These are phyloP conservation scores for Backusella westeae DNA, from an alignment of 192 early-diverging fungal genomes.

Conservation along the genomic window DNA sequence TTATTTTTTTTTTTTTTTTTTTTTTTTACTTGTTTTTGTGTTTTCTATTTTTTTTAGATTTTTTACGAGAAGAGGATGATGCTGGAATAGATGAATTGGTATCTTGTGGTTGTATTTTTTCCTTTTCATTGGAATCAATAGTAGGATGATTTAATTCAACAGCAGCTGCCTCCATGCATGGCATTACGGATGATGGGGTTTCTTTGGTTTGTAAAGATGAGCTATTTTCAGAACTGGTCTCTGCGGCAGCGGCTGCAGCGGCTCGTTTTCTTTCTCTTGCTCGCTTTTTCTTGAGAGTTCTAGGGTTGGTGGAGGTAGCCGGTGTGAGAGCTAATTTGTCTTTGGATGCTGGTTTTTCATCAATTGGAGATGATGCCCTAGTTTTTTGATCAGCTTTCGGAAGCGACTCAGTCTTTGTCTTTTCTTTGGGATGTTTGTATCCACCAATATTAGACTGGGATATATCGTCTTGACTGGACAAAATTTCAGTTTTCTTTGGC, in stretches of 20 bases:
- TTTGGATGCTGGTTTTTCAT: not conserved
- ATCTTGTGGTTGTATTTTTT: not conserved
- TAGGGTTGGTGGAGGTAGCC: not conserved
- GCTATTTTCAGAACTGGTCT: not conserved
- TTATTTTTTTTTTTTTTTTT: too few relatives aligned
- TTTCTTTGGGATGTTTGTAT: not conserved
- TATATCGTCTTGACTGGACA: not conserved
- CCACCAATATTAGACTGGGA: too few relatives aligned
- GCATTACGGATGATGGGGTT: too few relatives aligned
- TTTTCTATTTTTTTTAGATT: not conserved
- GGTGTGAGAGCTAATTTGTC: not conserved
- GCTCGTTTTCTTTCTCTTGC: not conserved
- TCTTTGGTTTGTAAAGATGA: not conserved
- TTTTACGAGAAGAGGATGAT: not conserved
- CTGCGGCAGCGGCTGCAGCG: not conserved
- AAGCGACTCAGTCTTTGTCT: not conserved
- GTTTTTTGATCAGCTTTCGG: not conserved
- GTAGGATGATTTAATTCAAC: not conserved
- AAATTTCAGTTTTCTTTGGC: not conserved
- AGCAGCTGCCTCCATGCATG: not conserved
- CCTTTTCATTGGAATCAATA: not conserved
- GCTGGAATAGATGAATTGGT: not conserved
- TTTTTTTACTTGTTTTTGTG: not conserved
- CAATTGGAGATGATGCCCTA: not conserved
- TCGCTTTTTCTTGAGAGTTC: not conserved